Evolutionary conservation across 257 asterid genomes (phyloP).

Genomic region (Primulina huaijiensis): DNA sequence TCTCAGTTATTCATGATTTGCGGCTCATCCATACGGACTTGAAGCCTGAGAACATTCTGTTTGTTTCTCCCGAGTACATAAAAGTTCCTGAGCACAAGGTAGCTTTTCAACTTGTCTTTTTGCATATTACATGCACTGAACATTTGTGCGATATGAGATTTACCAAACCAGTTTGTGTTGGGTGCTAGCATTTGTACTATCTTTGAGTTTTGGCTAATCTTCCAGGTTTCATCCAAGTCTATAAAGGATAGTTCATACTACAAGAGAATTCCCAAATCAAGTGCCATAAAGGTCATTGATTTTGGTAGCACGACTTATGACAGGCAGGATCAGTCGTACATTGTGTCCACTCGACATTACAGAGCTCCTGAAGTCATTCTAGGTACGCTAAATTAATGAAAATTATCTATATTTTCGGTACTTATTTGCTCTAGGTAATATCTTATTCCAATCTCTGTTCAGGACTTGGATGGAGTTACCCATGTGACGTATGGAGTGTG

Average conservation of each 20-base stretch:
- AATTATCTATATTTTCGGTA: neutral
- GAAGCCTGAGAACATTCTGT: slow-evolving; percentile 96
- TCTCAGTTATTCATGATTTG: slow-evolving; percentile 91
- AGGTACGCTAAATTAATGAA: slow-evolving; percentile 36
- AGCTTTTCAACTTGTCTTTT: slow-evolving; percentile 16
- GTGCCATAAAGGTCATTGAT: slow-evolving; percentile 90
- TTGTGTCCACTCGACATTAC: slow-evolving; percentile 85
- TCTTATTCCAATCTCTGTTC: neutral
- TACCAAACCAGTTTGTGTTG: neutral
- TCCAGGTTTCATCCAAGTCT: slow-evolving; percentile 62
- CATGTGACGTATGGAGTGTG: slow-evolving; percentile 90
- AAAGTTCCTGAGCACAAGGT: slow-evolving; percentile 90
- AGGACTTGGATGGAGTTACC: slow-evolving; percentile 91
- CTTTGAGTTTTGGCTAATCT: neutral
- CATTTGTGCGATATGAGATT: neutral
- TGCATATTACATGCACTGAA: neutral
- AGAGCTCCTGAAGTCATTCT: slow-evolving; percentile 93
- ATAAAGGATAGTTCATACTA: slow-evolving; percentile 51
- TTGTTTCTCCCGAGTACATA: slow-evolving; percentile 67
- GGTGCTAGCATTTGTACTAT: neutral
- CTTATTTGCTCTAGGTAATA: neutral
- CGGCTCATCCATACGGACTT: slow-evolving; percentile 85
- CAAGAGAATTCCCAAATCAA: slow-evolving; percentile 80
- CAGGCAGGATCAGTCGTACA: slow-evolving; percentile 59
- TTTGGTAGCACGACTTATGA: slow-evolving; percentile 88